These are phyloP conservation scores for Citrus australasica DNA, from an alignment of 345 rosid species.

Conservation along the genomic window DNA sequence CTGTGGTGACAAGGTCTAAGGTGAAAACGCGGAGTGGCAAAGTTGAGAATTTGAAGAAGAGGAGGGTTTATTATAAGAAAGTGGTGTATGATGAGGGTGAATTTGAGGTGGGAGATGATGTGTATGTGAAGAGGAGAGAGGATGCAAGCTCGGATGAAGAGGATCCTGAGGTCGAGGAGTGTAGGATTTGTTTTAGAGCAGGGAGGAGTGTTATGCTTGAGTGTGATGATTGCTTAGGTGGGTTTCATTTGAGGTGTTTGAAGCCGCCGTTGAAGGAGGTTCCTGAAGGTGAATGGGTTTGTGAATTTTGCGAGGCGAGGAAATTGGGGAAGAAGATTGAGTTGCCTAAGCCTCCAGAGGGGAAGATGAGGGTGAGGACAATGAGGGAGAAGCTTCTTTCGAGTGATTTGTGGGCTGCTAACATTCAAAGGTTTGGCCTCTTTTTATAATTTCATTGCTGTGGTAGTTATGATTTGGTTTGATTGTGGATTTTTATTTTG, in stretches of 20 bases:
- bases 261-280: slow-evolving; percentile 69
- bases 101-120: slow-evolving; percentile 75
- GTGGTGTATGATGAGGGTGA: slow-evolving; percentile 68
- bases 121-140: slow-evolving; percentile 84
- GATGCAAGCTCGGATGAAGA: slow-evolving; percentile 61
- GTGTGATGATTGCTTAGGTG: slow-evolving; percentile 86
- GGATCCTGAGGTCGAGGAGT: slow-evolving; percentile 75
- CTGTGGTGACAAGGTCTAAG: slow-evolving; percentile 10
- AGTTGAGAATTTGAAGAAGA: slow-evolving; percentile 19
- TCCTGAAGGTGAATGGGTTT: slow-evolving; percentile 93
- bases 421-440: slow-evolving; percentile 57
- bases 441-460: background rate
- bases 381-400: slow-evolving; percentile 89
- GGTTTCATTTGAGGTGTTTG: slow-evolving; percentile 90
- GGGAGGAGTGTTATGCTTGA: slow-evolving; percentile 73
- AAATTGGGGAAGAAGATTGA: slow-evolving; percentile 49
- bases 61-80: slow-evolving; percentile 63
- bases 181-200: slow-evolving; percentile 66
- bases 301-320: slow-evolving; percentile 58
- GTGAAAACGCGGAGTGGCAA: slow-evolving; percentile 3
- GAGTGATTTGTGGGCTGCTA: slow-evolving; percentile 81
- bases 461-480: background rate
- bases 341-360: slow-evolving; percentile 53
- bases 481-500: background rate
- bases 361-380: slow-evolving; percentile 66